These are phyloP conservation scores for Pontederia paniculata DNA, from an alignment of 176 grass and related monocot species.

Conservation along the genomic window DNA sequence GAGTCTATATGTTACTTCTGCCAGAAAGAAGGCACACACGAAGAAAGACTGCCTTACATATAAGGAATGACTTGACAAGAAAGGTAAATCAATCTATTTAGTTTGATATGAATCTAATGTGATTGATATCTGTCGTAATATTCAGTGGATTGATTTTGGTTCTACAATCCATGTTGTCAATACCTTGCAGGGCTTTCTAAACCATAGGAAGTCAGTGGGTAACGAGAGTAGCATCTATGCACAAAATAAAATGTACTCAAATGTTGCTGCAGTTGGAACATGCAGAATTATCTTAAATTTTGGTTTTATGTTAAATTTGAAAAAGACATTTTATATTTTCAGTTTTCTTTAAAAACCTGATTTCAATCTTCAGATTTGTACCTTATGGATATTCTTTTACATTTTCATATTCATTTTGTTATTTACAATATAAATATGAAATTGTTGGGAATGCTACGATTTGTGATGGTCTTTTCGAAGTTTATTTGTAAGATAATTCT, in stretches of 20 bases:
- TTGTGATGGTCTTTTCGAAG: too few species aligned
- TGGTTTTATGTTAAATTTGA: too few species aligned
- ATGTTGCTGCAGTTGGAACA: not conserved
- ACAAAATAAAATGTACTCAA: not conserved
- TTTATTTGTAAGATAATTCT: too few species aligned
- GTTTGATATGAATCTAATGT: too few species aligned
- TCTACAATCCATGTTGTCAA: too few species aligned
- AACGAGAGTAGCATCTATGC: not conserved
- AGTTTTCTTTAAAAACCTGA: not conserved
- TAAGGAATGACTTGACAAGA: not conserved
- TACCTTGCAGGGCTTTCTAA: too few species aligned
- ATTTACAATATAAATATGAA: not conserved
- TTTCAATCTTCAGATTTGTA: not conserved
- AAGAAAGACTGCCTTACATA: not conserved
- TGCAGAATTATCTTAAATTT: not conserved
- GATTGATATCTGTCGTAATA: too few species aligned
- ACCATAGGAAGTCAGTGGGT: not conserved
- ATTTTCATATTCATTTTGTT: not conserved
- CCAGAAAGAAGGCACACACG: too few species aligned
- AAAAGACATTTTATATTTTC: too few species aligned
- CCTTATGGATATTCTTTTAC: too few species aligned
- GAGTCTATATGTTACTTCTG: too few species aligned
- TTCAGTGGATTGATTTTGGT: too few species aligned
- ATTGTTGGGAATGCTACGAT: not conserved
- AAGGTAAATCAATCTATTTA: not conserved